These are phyloP conservation scores for Chenopodium suecicum DNA, from an alignment of 148 eudicot species.

Conservation along the genomic window DNA sequence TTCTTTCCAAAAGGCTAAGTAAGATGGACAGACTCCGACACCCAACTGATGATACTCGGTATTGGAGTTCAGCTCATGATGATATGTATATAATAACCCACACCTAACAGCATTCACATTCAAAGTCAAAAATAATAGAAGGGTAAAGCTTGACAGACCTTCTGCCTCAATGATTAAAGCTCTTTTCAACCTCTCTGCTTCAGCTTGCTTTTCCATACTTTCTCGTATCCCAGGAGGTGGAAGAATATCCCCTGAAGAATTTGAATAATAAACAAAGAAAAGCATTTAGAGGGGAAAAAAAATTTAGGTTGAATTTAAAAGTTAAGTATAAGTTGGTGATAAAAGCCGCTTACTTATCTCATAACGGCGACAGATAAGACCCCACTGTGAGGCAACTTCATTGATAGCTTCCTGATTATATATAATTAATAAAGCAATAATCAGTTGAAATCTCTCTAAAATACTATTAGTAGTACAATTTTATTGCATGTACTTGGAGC, in stretches of 20 bases:
- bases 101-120: not conserved
- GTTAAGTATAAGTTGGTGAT: not conserved
- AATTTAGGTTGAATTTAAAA: not conserved
- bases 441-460: not conserved
- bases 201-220: slow-evolving; percentile 99
- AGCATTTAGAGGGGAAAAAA: not conserved
- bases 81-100: not conserved
- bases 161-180: slow-evolving; percentile 92
- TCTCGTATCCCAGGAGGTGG: slow-evolving; percentile 80
- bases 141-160: slow-evolving; percentile 42
- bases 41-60: too few species aligned
- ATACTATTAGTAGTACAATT: not conserved
- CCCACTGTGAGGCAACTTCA: slow-evolving; percentile 89
- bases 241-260: slow-evolving; percentile 79
- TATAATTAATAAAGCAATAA: not conserved
- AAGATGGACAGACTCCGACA: too few species aligned
- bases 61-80: not conserved
- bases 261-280: slow-evolving; percentile 6
- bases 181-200: slow-evolving; percentile 95
- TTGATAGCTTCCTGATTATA: slow-evolving; percentile 66
- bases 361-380: slow-evolving; percentile 84
- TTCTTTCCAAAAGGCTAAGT: too few species aligned
- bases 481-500: not conserved
- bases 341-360: slow-evolving; percentile 59
- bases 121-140: not conserved